These are phyloP conservation scores for Candida buenavistaensis DNA, from an alignment of 1,139 yeast genomes.

Conservation along the genomic window DNA sequence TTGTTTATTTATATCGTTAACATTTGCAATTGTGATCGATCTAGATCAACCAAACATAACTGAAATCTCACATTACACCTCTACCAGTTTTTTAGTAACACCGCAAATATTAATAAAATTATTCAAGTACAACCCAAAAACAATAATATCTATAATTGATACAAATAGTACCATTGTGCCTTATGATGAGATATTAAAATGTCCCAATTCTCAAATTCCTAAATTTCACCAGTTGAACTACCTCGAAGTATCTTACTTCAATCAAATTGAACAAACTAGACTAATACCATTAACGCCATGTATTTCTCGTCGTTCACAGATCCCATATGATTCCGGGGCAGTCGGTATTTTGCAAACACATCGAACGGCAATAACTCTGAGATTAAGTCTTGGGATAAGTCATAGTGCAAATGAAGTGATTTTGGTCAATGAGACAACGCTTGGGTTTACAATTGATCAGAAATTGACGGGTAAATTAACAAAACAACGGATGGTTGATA, in stretches of 20 bases:
- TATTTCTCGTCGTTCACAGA: slow-evolving; percentile 3
- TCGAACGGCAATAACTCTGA: slow-evolving; percentile 5
- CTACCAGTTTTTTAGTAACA: slow-evolving; percentile 1
- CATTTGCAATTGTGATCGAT: slow-evolving; percentile 1
- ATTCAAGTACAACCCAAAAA: slow-evolving; percentile 7
- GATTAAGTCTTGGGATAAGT: slow-evolving; percentile 5
- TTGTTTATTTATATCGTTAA: not conserved
- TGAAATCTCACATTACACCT: not conserved
- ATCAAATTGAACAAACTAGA: not conserved
- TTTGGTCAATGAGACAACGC: slow-evolving; percentile 4
- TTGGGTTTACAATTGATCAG: slow-evolving; percentile 7
- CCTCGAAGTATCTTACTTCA: slow-evolving; percentile 8
- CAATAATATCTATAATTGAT: slow-evolving; percentile 9
- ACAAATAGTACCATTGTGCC: slow-evolving; percentile 13
- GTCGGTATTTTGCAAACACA: slow-evolving; percentile 8
- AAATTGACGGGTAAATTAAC: slow-evolving; percentile 7
- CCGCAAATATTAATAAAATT: slow-evolving; percentile 1
- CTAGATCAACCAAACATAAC: slow-evolving; percentile 1
- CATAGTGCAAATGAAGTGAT: slow-evolving; percentile 4
- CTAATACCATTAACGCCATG: slow-evolving; percentile 13
- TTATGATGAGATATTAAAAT: slow-evolving; percentile 7
- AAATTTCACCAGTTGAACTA: slow-evolving; percentile 1
- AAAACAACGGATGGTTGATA: slow-evolving; percentile 7
- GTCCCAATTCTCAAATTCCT: not conserved
- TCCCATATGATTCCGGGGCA: slow-evolving; percentile 2